Evolutionary conservation across 2,329 filamentous ascomycete genomes (phyloP), one percentile per base, ranked within the genome.

Genomic region (Hypoxylon sp.): DNA sequence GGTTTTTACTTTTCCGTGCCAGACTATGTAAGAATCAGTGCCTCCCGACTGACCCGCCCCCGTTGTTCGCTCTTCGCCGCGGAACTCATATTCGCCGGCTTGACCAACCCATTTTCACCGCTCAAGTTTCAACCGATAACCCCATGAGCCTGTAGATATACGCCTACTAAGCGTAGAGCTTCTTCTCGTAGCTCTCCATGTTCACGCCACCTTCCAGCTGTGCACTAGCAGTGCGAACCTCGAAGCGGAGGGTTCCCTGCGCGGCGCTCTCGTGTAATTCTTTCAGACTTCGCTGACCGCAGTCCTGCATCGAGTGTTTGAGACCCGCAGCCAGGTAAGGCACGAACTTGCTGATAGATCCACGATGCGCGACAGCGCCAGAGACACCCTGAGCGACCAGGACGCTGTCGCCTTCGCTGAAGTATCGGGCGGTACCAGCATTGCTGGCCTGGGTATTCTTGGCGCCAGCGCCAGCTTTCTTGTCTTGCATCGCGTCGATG

Each of bases 161-260:
- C 53, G 18, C 23, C 3, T 18, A 24, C 69, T 87, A 97, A 70
- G 92, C 92, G 79, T 96, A 99, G 67, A 99, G 89, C 86, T 98
- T 99, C 90, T 99, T 99, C 83, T 98, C 95, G 75, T 96, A 98
- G 75, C 91, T 94, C 82, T 98, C 92, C 84, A 99, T 92, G 80
- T 98, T 96, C 61, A 99, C 93, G 74, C 94, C 95, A 65, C 95
- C 95, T 83, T 99, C 95, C 58, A 96, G 84, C 84, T 97, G 92
- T 47, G 95, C 95, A 77, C 92, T 97, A 58, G 92, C 90, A 60
- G 92, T 98, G 70, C 95, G 85, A 72, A 98, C 83, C 83, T 99
- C 95, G 74, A 99, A 99, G 71, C 95, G 87, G 52, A 97, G 88
- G 46, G 80, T 85, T 60, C 93, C 92, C 26, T 86, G 82, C 66